A percentile compares a stretch with the other conserved stretches of the same genome.
Evolutionary conservation across 768 basidiomycete species (phyloP).

Genomic region (Gloeophyllum trabeum): DNA sequence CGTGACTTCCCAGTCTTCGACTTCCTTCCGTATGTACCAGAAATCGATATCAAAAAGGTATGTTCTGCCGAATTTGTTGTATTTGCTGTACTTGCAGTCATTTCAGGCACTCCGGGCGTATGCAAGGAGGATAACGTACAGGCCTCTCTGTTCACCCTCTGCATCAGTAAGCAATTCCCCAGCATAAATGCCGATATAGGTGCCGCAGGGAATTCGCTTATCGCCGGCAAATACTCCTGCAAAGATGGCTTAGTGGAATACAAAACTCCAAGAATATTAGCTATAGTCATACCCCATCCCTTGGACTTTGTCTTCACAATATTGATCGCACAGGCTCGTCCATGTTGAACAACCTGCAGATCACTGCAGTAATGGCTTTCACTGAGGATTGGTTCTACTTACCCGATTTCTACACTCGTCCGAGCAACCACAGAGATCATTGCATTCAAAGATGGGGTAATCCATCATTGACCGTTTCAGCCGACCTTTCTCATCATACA

Average conservation of each 20-base stretch:
- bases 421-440: conserved; percentile 69
- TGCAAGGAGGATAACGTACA: conserved; percentile 27
- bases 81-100: conserved; percentile 33
- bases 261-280: neutral
- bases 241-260: conserved; percentile 3
- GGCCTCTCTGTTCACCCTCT: conserved; percentile 57
- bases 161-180: conserved; percentile 71
- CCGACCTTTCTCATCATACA: conserved; percentile 52
- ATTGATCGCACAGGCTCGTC: conserved; percentile 48
- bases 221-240: conserved; percentile 62
- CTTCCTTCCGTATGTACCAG: conserved; percentile 39
- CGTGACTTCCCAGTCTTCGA: conserved; percentile 21
- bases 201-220: conserved; percentile 53
- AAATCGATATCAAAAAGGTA: conserved; percentile 83
- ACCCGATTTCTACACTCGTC: conserved; percentile 79
- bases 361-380: neutral
- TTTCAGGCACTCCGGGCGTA: neutral
- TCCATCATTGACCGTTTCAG: conserved; percentile 30
- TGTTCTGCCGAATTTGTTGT: conserved; percentile 62
- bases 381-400: conserved; percentile 12
- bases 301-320: conserved; percentile 66
- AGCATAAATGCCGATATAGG: conserved; percentile 76
- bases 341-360: conserved; percentile 71
- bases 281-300: conserved; percentile 63
- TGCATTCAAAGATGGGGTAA: conserved; percentile 80